Evolutionary conservation across 352 stramenopile genomes (phyloP).

Genomic region (Peronospora tabacina): DNA sequence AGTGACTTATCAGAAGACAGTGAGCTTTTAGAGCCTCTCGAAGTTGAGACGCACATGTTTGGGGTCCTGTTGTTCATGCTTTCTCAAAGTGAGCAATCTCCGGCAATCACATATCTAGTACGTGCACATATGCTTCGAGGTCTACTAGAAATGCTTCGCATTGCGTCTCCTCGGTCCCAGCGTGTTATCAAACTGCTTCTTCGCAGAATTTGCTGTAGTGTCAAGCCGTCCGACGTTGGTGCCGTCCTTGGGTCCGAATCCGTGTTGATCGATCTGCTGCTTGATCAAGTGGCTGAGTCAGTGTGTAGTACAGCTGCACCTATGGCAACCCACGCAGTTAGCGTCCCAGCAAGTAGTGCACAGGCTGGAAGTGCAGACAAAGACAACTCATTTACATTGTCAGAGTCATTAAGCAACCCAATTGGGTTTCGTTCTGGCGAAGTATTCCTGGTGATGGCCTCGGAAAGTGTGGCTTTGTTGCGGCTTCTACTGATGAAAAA

Average conservation of each 20-base stretch:
- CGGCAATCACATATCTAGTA: conserved; percentile 49
- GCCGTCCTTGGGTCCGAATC: conserved; percentile 72
- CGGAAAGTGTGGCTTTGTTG: conserved; percentile 76
- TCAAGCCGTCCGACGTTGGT: conserved; percentile 59
- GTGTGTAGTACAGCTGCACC: conserved; percentile 72
- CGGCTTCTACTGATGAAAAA: conserved; percentile 61
- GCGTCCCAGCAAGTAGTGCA: conserved; percentile 26
- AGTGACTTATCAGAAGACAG: conserved; percentile 30
- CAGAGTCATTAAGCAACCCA: conserved; percentile 73
- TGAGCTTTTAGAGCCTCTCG: conserved; percentile 60
- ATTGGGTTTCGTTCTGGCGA: conserved; percentile 76
- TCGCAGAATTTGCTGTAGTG: conserved; percentile 59
- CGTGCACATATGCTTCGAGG: conserved; percentile 61
- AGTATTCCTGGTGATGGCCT: conserved; percentile 67
- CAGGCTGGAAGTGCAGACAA: conserved; percentile 17
- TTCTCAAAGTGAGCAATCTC: conserved; percentile 59
- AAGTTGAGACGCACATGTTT: conserved; percentile 74
- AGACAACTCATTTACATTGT: conserved; percentile 28
- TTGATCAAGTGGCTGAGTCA: conserved; percentile 83
- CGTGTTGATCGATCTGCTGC: conserved; percentile 71
- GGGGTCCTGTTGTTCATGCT: conserved; percentile 70
- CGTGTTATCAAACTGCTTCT: conserved; percentile 79
- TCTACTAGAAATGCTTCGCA: conserved; percentile 63
- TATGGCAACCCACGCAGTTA: conserved; percentile 47
- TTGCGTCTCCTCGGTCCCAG: conserved; percentile 70